A percentile compares a stretch with the other conserved stretches of the same genome.
phyloP scores from a whole-genome alignment of 2,329 filamentous ascomycete genomes.

The Alternaria burnsii region DNA sequence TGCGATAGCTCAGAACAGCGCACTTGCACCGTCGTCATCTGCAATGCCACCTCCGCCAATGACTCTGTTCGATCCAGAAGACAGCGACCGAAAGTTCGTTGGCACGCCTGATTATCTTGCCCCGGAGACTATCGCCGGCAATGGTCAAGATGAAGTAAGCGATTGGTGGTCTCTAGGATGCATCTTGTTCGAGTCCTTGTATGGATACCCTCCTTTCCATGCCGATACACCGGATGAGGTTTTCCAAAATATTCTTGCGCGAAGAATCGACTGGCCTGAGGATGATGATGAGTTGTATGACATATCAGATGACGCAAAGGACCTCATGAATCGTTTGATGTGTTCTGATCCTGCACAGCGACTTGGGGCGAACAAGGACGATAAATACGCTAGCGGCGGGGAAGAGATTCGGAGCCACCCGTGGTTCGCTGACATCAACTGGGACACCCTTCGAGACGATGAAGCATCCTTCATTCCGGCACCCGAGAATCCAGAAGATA shows the following conservation, averaged over 20 bases:
- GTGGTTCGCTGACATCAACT: constrained; percentile 89
- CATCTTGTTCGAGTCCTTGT: constrained; percentile 96
- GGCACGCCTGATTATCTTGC: constrained; percentile 97
- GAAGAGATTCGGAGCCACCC: constrained; percentile 88
- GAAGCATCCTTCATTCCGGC: constrained; percentile 95
- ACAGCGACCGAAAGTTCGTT: constrained; percentile 91
- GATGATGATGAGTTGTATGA: constrained; percentile 76
- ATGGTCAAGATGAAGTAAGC: constrained; percentile 95
- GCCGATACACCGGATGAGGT: constrained; percentile 89
- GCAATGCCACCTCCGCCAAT: constrained; percentile 90
- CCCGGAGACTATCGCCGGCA: constrained; percentile 93
- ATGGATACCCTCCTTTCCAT: constrained; percentile 92
- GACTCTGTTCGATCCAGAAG: constrained; percentile 94
- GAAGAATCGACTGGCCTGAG: constrained; percentile 91
- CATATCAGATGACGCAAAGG: constrained; percentile 86
- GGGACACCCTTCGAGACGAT: constrained; percentile 91
- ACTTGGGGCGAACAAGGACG: constrained; percentile 84
- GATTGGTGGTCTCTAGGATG: constrained; percentile 99
- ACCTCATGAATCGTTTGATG: constrained; percentile 91
- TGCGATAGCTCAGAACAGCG: constrained; percentile 63
- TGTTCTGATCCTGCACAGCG: constrained; percentile 83
- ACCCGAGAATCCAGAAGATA: constrained; percentile 93
- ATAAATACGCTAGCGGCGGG: constrained; percentile 83
- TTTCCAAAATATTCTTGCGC: constrained; percentile 93
- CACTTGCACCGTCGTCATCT: constrained; percentile 65